Evolutionary conservation across 768 basidiomycete genomes (phyloP).

Genomic region (Pleurotus salmoneostramineus): DNA sequence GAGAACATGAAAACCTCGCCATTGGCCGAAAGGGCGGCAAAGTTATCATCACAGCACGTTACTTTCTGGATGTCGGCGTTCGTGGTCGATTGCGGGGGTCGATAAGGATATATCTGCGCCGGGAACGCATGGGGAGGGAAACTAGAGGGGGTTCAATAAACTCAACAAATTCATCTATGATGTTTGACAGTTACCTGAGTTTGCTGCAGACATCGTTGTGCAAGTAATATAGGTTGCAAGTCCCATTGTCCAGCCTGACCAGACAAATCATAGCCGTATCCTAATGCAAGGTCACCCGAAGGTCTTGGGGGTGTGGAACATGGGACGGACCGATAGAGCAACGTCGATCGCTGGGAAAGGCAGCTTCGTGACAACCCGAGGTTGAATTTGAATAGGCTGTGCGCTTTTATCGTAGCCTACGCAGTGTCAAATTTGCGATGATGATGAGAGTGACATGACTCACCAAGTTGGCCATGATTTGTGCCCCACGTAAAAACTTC

Average conservation of each 20-base stretch:
- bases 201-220: conserved; percentile 75
- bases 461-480: conserved; percentile 89
- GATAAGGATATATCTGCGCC: conserved; percentile 70
- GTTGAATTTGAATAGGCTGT: conserved; percentile 71
- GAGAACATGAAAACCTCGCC: conserved; percentile 91
- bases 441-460: conserved; percentile 13
- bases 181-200: conserved; percentile 46
- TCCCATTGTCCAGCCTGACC: conserved; percentile 73
- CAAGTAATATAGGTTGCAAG: conserved; percentile 45
- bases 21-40: conserved; percentile 78
- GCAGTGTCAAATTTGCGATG: background rate
- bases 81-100: conserved; percentile 72
- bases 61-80: conserved; percentile 77
- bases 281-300: conserved; percentile 27
- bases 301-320: background rate
- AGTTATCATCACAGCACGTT: conserved; percentile 70
- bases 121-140: conserved; percentile 81
- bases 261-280: conserved; percentile 84
- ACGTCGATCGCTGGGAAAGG: conserved; percentile 66
- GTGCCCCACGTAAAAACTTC: conserved; percentile 90
- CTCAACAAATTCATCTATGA: background rate
- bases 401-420: conserved; percentile 74
- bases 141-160: conserved; percentile 25
- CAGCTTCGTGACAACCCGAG: conserved; percentile 79
- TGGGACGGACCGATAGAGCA: conserved; percentile 61